Conservation (phyloP, 495 filamentous ascomycete species). For the Thozetella sp. region DNA sequence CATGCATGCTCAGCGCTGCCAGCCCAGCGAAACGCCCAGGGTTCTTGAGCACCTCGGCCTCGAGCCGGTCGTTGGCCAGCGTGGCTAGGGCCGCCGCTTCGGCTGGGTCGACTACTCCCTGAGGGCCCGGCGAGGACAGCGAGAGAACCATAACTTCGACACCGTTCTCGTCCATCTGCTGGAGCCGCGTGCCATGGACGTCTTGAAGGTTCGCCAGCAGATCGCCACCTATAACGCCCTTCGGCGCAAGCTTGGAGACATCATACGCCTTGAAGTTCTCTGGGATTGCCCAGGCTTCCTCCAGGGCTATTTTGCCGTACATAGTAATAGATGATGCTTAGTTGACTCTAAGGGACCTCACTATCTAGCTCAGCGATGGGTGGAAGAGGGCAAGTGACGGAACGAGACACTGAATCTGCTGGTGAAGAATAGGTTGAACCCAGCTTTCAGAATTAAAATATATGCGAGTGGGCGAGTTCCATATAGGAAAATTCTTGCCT, state of each 20-base stretch:
- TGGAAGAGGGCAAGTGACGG: not conserved
- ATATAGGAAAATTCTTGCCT: too few relatives aligned
- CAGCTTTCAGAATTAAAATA: too few relatives aligned
- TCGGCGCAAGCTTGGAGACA: slow-evolving; percentile 18
- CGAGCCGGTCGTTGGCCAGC: slow-evolving; percentile 54
- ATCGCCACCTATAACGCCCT: slow-evolving; percentile 19
- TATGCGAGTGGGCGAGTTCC: too few relatives aligned
- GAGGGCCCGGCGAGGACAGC: slow-evolving; percentile 20
- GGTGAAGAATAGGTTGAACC: too few relatives aligned
- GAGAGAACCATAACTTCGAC: slow-evolving; percentile 26
- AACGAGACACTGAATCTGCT: too few relatives aligned
- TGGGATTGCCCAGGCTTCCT: slow-evolving; percentile 24
- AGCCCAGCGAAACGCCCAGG: slow-evolving; percentile 54
- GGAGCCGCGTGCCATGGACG: slow-evolving; percentile 19
- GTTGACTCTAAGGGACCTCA: not conserved
- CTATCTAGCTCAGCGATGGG: not conserved
- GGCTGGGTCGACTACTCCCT: slow-evolving; percentile 14
- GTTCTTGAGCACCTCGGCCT: slow-evolving; percentile 43
- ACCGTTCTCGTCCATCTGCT: slow-evolving; percentile 25
- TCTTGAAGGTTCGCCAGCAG: slow-evolving; percentile 22
- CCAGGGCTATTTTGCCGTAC: slow-evolving; percentile 25
- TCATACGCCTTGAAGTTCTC: slow-evolving; percentile 24
- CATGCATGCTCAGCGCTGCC: slow-evolving; percentile 51
- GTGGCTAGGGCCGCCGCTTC: slow-evolving; percentile 19
- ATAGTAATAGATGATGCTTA: slow-evolving; percentile 9